phyloP scores from a whole-genome alignment of 805 yeast species.

The Yamadazyma akitaensis region DNA sequence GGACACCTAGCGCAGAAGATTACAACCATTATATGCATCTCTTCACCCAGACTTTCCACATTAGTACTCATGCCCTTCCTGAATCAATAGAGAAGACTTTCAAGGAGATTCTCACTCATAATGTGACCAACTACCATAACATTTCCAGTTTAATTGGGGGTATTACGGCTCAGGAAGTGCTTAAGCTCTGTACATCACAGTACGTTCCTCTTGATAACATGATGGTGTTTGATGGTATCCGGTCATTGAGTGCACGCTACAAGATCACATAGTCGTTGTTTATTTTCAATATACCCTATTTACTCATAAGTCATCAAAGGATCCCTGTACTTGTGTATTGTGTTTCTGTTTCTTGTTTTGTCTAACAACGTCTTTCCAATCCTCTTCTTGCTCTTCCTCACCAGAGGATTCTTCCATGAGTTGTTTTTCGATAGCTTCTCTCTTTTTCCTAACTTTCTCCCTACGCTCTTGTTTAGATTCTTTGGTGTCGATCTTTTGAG shows the following conservation, averaged over 20 bases:
- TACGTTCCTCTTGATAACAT: conserved; percentile 74
- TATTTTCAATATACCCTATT: background rate
- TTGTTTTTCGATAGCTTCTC: conserved; percentile 63
- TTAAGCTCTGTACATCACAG: conserved; percentile 74
- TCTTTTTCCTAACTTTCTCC: conserved; percentile 62
- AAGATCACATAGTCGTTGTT: conserved; percentile 17
- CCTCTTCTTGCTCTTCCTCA: conserved; percentile 52
- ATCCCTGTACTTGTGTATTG: conserved; percentile 44
- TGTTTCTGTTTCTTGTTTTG: conserved; percentile 60
- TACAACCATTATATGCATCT: conserved; percentile 17
- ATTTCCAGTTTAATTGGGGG: conserved; percentile 77
- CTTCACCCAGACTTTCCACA: conserved; percentile 16
- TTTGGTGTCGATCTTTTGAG: conserved; percentile 60
- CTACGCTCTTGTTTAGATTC: conserved; percentile 62
- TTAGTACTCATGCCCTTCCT: conserved; percentile 17
- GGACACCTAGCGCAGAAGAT: conserved; percentile 20
- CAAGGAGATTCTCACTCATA: conserved; percentile 34
- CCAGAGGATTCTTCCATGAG: conserved; percentile 43
- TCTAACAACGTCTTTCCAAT: conserved; percentile 85
- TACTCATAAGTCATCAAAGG: conserved; percentile 47
- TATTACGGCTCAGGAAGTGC: conserved; percentile 76
- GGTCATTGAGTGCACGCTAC: conserved; percentile 45
- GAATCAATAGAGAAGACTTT: conserved; percentile 17
- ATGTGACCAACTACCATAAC: conserved; percentile 51
- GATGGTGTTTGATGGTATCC: conserved; percentile 69